phyloP scores from a whole-genome alignment of 2,329 filamentous ascomycete genomes.

The Domatiomyces globalis region DNA sequence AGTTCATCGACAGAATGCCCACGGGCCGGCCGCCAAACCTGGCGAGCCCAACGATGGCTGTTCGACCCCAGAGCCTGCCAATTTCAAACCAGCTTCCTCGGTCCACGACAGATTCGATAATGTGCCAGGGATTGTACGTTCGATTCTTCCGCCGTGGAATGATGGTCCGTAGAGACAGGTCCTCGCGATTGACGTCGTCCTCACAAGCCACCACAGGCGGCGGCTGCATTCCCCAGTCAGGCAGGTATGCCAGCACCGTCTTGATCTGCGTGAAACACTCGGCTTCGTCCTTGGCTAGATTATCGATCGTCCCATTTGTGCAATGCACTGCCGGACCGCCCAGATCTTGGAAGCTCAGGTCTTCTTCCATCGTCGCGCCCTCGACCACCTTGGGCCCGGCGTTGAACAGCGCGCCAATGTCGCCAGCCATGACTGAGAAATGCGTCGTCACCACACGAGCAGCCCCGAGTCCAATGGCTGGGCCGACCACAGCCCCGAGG shows the following conservation, averaged over 20 bases:
- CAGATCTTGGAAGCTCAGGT: constrained; percentile 42
- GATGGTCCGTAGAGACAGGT: constrained; percentile 38
- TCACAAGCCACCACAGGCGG: constrained; percentile 36
- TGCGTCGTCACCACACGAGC: constrained; percentile 48
- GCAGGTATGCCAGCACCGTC: constrained; percentile 43
- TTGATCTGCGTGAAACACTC: constrained; percentile 49
- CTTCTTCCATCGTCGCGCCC: constrained; percentile 51
- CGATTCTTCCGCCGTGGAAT: constrained; percentile 44
- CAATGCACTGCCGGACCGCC: constrained; percentile 49
- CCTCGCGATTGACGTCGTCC: constrained; percentile 38
- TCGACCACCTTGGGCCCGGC: constrained; percentile 50
- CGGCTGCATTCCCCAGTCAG: constrained; percentile 40
- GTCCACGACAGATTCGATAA: constrained; percentile 46
- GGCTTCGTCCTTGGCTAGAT: constrained; percentile 45
- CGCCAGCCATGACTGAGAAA: constrained; percentile 52
- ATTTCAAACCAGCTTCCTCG: constrained; percentile 48
- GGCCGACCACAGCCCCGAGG: constrained; percentile 47
- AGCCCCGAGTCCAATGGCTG: constrained; percentile 46
- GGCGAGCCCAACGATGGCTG: constrained; percentile 47
- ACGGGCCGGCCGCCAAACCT: constrained; percentile 43
- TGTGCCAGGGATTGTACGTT: constrained; percentile 46
- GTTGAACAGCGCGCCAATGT: constrained; percentile 49
- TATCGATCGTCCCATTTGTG: constrained; percentile 53
- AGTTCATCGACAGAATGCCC: constrained; percentile 47
- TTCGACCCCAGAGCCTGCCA: constrained; percentile 47